Conservation (phyloP, 768 basidiomycete species). For the Pleurotus salmoneostramineus region DNA sequence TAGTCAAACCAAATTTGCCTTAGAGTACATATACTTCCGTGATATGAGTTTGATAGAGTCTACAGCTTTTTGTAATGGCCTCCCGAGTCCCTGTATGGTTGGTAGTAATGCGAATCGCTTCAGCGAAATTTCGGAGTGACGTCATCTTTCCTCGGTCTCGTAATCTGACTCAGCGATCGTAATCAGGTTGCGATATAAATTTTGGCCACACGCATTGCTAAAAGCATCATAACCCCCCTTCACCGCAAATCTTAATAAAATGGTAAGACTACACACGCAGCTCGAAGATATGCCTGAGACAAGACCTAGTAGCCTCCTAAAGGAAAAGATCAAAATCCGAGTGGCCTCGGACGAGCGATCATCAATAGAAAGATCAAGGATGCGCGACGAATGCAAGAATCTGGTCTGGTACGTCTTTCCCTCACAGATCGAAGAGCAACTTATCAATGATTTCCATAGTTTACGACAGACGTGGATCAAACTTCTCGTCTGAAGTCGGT, state of each 20-base stretch:
- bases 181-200: too few relatives aligned
- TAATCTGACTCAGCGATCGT: neutral
- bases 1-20: slow-evolving; percentile 22
- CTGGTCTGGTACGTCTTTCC: slow-evolving; percentile 55
- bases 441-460: slow-evolving; percentile 8
- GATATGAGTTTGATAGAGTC: too few relatives aligned
- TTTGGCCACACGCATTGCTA: too few relatives aligned
- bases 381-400: slow-evolving; percentile 54
- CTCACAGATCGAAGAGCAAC: neutral
- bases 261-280: neutral
- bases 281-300: neutral
- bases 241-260: neutral
- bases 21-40: neutral
- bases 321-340: slow-evolving; percentile 59
- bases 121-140: too few relatives aligned
- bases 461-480: slow-evolving; percentile 64
- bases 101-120: too few relatives aligned
- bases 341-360: slow-evolving; percentile 91
- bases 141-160: too few relatives aligned
- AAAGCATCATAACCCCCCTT: neutral
- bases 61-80: neutral
- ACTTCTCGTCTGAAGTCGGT: slow-evolving; percentile 79
- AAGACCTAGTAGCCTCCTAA: slow-evolving; percentile 46
- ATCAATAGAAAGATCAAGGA: slow-evolving; percentile 89
- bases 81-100: neutral